Evolutionary conservation across 2,329 filamentous ascomycete species (phyloP), one percentile per base, ranked within the genome.

Genomic region (Aspergillus texensis): DNA sequence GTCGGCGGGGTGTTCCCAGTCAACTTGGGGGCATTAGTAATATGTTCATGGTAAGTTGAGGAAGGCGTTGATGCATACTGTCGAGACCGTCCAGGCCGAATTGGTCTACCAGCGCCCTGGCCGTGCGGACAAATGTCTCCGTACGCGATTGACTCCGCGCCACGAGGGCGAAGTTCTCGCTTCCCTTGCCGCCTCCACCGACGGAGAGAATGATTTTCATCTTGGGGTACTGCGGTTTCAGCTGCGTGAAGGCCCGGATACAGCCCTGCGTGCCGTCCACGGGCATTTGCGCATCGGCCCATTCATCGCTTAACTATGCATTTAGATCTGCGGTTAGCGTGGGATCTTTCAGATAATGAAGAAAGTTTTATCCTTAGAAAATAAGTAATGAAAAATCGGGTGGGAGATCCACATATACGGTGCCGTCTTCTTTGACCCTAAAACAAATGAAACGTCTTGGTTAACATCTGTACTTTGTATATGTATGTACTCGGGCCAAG

Each of bases 141-240:
- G 91, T 83, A 4, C 84, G 78, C 12, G 84, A 74, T 30, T 86
- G 82, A 73, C 84, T 86, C 48, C 84, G 82, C 26, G 91, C 90
- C 53, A 93, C 89, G 24, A 81, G 75, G 6, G 91, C 86, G 70
- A 92, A 94, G 57, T 87, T 83, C 66, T 89, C 84, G 65, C 86
- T 87, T 6, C 89, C 90, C 67, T 81, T 81, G 16, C 81, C 81
- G 28, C 85, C 86, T 6, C 92, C 92, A 21, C 92, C 92, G 64
- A 95, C 85, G 2, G 92, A 94, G 30, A 95, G 80, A 16, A 94
- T 83, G n/a, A 93, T 86, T 69, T 90, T 89, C 60, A 95, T 82
- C 72, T 91, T 86, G 36, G 85, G 85, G 72, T 93, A 88, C 68
- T 87, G 85, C 68, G 86, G 82, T 77, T 94, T 94, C 66, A 94